phyloP scores from a whole-genome alignment of 495 filamentous ascomycete genomes.

The Durotheca rogersii region DNA sequence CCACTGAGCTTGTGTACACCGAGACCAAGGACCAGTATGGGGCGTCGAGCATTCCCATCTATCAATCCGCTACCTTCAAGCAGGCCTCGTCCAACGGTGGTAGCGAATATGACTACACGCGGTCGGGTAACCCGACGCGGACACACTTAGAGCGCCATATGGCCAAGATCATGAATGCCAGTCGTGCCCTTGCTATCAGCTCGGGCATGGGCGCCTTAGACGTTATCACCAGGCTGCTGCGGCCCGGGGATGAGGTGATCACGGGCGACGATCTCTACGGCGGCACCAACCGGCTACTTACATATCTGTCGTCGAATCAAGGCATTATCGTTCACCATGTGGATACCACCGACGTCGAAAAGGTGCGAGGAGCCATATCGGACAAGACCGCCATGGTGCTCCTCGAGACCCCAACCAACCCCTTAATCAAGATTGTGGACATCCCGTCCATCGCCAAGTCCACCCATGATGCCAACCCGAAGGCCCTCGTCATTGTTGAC shows the following conservation, averaged over 20 bases:
- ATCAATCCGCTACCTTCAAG: conserved; percentile 98
- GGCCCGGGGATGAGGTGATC: conserved; percentile 94
- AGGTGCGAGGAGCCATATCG: conserved; percentile 65
- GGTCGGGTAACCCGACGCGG: conserved; percentile 93
- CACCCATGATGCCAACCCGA: conserved; percentile 76
- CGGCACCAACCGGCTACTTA: conserved; percentile 90
- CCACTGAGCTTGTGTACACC: conserved; percentile 94
- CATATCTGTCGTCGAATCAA: conserved; percentile 80
- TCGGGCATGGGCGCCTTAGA: conserved; percentile 97
- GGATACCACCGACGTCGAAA: conserved; percentile 77
- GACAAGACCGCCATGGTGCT: conserved; percentile 92
- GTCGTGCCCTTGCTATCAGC: conserved; percentile 85
- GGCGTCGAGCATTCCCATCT: conserved; percentile 91
- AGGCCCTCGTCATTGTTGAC: conserved; percentile 85
- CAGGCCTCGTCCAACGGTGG: conserved; percentile 75
- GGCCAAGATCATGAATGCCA: conserved; percentile 97
- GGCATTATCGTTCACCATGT: conserved; percentile 95
- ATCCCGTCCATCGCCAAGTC: conserved; percentile 72
- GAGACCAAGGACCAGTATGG: conserved; percentile 95
- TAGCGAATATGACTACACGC: conserved; percentile 96
- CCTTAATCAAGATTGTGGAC: conserved; percentile 96
- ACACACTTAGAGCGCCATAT: conserved; percentile 96
- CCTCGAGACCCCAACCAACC: conserved; percentile 94
- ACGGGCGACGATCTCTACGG: conserved; percentile 97
- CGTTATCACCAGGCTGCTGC: conserved; percentile 90